Base-by-base conservation (phyloP, 768 basidiomycete genomes). In the Serendipita vermifera region DNA sequence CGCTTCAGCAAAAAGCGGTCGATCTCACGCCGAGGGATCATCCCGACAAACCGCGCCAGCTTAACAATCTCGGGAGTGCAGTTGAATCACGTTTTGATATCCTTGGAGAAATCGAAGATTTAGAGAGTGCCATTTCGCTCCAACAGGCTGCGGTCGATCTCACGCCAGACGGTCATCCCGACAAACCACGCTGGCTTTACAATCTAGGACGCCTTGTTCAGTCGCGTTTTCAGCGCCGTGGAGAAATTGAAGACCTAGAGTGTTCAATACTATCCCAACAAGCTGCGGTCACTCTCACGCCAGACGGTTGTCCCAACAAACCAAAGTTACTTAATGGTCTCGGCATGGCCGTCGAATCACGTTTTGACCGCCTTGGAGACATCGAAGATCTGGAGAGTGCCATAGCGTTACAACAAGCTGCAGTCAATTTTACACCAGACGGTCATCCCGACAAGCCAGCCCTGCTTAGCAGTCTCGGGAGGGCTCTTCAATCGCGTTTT, bases 401-500 rank as follows among this genome's bases (percentile, higher is more conserved):
- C 22, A 59, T 60, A 31, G n/a, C 24, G 53, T 5, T 27, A n/a
- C 32, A 39, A 20, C 36, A 55, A 26, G 26, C 41, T 9, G 59
- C 59, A 13, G 26, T 60, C 14, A 31, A 38, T 11, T 38, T 60
- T 31, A 38, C 39, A 38, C 39, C 59, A 27, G 53, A 54, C 31
- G 53, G 33, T 31, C 53, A 60, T 43, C 54, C 59, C n/a, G 54
- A 60, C 59, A 60, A 55, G 39, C 54, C 59, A 11, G 32, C 15
- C 3, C 55, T 39, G 22, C 51, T 60, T 1, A 59, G 40, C 29
- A 55, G 55, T 35, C 33, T 59, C 15, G 54, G 59, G 13, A 54
- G 29, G 6, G 13, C 53, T 32, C 24, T 38, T 9, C 15, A 27
- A 29, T 13, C 24, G 17, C 59, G 59, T 14, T 60, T 60, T 55